Conservation (phyloP, 2,329 filamentous ascomycete species). For the Aureobasidium sp. region DNA sequence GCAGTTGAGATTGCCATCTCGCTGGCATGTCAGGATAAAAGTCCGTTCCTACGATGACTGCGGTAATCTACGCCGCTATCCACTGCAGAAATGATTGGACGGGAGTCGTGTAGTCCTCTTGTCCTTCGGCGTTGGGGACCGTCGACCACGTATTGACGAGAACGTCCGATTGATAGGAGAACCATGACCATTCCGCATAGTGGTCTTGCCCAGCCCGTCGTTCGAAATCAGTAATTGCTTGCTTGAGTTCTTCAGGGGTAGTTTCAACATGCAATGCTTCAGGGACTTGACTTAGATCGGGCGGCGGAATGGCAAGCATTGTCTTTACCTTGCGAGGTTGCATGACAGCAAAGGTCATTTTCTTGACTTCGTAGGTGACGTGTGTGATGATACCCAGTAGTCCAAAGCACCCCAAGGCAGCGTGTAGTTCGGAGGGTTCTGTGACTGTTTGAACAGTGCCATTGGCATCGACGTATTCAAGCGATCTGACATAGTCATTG, state of each 20-base stretch:
- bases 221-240: conserved; percentile 34
- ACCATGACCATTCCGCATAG: conserved; percentile 47
- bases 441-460: conserved; percentile 36
- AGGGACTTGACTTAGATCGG: conserved; percentile 22
- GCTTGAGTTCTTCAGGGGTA: conserved; percentile 24
- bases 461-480: conserved; percentile 44
- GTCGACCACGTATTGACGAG: conserved; percentile 41
- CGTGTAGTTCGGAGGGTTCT: conserved; percentile 34
- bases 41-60: conserved; percentile 19
- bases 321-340: conserved; percentile 38
- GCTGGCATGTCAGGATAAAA: conserved; percentile 16
- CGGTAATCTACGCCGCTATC: conserved; percentile 27
- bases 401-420: conserved; percentile 40
- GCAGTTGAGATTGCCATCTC: conserved; percentile 14
- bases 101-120: conserved; percentile 32
- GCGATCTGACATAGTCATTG: conserved; percentile 40
- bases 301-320: conserved; percentile 39
- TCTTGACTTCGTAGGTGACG: conserved; percentile 42
- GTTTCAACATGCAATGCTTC: conserved; percentile 26
- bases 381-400: conserved; percentile 47
- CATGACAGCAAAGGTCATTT: conserved; percentile 43
- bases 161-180: conserved; percentile 38
- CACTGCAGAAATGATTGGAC: conserved; percentile 31
- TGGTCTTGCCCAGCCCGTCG: conserved; percentile 23
- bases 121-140: conserved; percentile 25